Base-by-base conservation (phyloP, 371 early-diverging fungal genomes). In the Mortierella polycephala region DNA sequence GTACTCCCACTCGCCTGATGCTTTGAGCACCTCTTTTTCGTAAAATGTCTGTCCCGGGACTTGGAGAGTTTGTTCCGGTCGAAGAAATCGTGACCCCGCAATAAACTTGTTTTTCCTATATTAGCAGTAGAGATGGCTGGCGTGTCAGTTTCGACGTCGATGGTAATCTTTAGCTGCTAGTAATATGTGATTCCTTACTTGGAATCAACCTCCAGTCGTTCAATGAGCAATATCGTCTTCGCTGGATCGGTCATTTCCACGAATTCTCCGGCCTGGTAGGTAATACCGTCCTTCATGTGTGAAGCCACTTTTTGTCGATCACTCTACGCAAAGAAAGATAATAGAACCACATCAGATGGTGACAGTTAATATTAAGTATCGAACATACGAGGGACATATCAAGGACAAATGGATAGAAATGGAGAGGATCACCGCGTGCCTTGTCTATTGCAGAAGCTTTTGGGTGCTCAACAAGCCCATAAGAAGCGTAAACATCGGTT, bases 21-120 rank as follows among this genome's bases (percentile, higher is more conserved):
- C 82, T 12, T 69, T 80, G 70, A 86, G 81, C 40, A 87, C 82
- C 69, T 88, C 84, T 41, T 84, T 81, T 47, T 85, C 85, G 49
- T 85, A 87, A 14, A 85, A 83, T 0, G 73, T 72, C 65, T 82
- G 83, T 41, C 83, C 84, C 39, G 81, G 82, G 46, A 82, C 68
- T 76, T 84, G 85, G 9, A 86, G 74, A 40, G 79, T 84, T 44
- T 86, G 82, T 14, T 84, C 76, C 14, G 86, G 86, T 42, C 84
- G 82, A 56, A 84, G 64, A 18, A 86, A 81, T 77, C 84, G 84
- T 62, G 74, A 75, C 9, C 86, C 87, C n/a, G 85, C 86, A 18
- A 86, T 76, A 30, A 71, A 85, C 59, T 79, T 69, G 30, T 82
- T 81, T 5, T 67, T 71, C 53, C 75, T 74, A 41, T 9, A 41